These are phyloP conservation scores for Ascomycota sp. DNA, from an alignment of 2,329 filamentous ascomycete species.

Conservation along the genomic window DNA sequence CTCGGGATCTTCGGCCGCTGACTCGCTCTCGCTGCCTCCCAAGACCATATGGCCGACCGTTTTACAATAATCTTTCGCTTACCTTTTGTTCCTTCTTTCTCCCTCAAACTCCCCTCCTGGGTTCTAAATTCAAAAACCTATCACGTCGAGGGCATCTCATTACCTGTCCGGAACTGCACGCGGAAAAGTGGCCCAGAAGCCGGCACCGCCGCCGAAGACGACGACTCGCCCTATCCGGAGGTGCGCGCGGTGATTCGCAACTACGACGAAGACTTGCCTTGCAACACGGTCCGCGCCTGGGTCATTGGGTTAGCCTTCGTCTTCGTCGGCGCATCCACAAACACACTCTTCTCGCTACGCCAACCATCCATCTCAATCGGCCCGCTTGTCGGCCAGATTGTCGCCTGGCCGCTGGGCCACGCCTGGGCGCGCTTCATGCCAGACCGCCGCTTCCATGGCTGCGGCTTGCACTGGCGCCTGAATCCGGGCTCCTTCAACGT, in stretches of 20 bases:
- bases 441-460: slow-evolving; percentile 23
- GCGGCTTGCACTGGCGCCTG: slow-evolving; percentile 34
- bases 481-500: slow-evolving; percentile 51
- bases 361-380: slow-evolving; percentile 40
- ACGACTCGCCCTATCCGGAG: slow-evolving; percentile 46
- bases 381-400: slow-evolving; percentile 39
- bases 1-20: too few species aligned
- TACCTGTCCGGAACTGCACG: too few species aligned
- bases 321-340: slow-evolving; percentile 35
- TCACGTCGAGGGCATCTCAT: too few species aligned
- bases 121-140: too few species aligned
- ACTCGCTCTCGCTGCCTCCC: too few species aligned
- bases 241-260: slow-evolving; percentile 43
- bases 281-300: slow-evolving; percentile 47
- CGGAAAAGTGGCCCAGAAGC: not conserved
- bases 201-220: slow-evolving; percentile 8
- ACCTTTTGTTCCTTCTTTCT: too few species aligned
- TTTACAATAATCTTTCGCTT: too few species aligned
- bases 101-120: too few species aligned
- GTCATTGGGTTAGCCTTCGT: slow-evolving; percentile 37
- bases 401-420: slow-evolving; percentile 42
- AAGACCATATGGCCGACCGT: too few species aligned
- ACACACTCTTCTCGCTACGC: slow-evolving; percentile 43
- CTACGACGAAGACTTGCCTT: slow-evolving; percentile 43
- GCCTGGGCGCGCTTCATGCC: slow-evolving; percentile 38